Evolutionary conservation across 176 grass and related monocot species (phyloP).

Genomic region (Canna indica): DNA sequence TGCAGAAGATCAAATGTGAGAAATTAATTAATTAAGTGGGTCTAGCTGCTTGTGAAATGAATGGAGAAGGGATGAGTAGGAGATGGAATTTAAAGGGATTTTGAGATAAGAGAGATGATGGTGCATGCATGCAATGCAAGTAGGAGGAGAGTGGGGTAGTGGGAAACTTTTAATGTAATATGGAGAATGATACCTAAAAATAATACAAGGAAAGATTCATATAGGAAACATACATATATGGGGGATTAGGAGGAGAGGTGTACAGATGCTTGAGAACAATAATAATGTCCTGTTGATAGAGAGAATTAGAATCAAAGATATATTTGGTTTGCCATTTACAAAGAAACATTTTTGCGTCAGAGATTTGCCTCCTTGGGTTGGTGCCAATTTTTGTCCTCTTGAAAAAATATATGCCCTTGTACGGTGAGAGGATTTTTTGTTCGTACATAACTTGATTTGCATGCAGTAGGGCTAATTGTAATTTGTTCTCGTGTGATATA

Average conservation of each 20-base stretch:
- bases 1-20: too few relatives aligned
- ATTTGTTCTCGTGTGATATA: too few relatives aligned
- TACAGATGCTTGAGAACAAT: slow-evolving; percentile 4
- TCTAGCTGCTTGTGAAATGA: background rate
- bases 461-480: too few relatives aligned
- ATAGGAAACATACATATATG: background rate
- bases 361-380: too few relatives aligned
- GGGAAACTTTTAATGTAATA: background rate
- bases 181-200: slow-evolving; percentile 9
- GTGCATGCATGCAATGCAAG: background rate
- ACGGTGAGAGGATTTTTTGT: too few relatives aligned
- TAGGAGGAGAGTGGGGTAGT: slow-evolving; percentile 5
- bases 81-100: background rate
- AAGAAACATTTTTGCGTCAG: too few relatives aligned
- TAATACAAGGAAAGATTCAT: slow-evolving; percentile 13
- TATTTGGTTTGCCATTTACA: background rate
- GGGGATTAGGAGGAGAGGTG: background rate
- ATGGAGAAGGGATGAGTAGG: background rate
- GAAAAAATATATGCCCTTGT: too few relatives aligned
- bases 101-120: background rate
- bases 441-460: too few relatives aligned
- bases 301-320: slow-evolving; percentile 4
- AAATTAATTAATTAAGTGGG: too few relatives aligned
- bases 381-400: too few relatives aligned
- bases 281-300: background rate